Evolutionary conservation across 2,329 filamentous ascomycete genomes (phyloP).

Genomic region (Microdochium paspali): DNA sequence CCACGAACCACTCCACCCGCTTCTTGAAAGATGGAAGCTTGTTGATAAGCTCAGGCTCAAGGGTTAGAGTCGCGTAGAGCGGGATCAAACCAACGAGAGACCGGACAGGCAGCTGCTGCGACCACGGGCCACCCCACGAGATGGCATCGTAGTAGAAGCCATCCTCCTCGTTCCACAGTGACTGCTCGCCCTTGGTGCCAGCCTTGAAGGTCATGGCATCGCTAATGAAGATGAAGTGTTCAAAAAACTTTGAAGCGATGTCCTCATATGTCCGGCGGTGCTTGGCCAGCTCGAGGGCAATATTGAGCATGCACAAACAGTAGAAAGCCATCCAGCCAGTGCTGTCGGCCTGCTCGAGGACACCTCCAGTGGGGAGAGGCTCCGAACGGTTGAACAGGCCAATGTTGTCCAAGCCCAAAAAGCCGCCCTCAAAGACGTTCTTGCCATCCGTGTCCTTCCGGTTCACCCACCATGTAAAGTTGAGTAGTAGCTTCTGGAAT

Average conservation of each 20-base stretch:
- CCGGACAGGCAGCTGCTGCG: conserved; percentile 82
- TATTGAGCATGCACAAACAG: conserved; percentile 93
- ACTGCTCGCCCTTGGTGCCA: conserved; percentile 63
- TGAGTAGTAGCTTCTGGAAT: conserved; percentile 90
- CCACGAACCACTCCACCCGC: conserved; percentile 87
- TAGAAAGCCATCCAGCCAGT: conserved; percentile 99
- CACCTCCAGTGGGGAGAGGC: conserved; percentile 84
- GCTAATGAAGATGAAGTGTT: conserved; percentile 96
- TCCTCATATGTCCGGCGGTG: conserved; percentile 93
- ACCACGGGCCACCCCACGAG: conserved; percentile 88
- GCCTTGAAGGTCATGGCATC: conserved; percentile 88
- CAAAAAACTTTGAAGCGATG: conserved; percentile 96
- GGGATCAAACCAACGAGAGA: conserved; percentile 92
- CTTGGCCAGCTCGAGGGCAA: conserved; percentile 88
- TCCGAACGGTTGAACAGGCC: conserved; percentile 96
- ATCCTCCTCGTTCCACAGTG: conserved; percentile 92
- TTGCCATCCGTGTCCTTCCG: conserved; percentile 91
- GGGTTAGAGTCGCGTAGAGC: conserved; percentile 80
- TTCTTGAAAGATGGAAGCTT: conserved; percentile 89
- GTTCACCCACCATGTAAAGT: conserved; percentile 99
- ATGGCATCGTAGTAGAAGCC: conserved; percentile 99
- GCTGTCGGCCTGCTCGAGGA: conserved; percentile 91
- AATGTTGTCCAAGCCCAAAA: conserved; percentile 93
- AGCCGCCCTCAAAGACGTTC: conserved; percentile 95
- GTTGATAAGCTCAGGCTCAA: conserved; percentile 90